Conservation (phyloP, 1,139 yeast species). For the Geotrichum fermentans region DNA sequence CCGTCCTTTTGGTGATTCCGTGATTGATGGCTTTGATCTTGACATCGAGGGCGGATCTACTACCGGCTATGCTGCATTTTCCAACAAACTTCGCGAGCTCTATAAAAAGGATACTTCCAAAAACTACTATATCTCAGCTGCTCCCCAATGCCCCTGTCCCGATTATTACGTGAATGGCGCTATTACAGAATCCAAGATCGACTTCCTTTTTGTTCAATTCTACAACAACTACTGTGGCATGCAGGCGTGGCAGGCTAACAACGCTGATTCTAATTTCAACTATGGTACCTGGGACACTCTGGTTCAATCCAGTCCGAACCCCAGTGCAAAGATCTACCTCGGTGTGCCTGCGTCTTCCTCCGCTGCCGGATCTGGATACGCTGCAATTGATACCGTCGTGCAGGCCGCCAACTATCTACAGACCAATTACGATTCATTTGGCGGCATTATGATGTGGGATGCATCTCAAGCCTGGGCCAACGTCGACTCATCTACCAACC, state of each 20-base stretch:
- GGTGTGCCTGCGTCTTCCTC: conserved; percentile 69
- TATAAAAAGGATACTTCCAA: conserved; percentile 43
- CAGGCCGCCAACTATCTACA: conserved; percentile 35
- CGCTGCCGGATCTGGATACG: conserved; percentile 70
- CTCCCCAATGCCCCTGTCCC: conserved; percentile 94
- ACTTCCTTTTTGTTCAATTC: conserved; percentile 87
- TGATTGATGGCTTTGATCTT: conserved; percentile 68
- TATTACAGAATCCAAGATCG: conserved; percentile 58
- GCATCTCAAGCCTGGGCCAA: conserved; percentile 76
- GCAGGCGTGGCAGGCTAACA: conserved; percentile 17
- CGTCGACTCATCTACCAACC: conserved; percentile 30
- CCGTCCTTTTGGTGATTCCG: conserved; percentile 75
- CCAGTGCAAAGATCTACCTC: conserved; percentile 53
- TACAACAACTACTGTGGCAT: conserved; percentile 81
- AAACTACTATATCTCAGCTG: conserved; percentile 76
- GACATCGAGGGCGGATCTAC: conserved; percentile 58
- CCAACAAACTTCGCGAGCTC: conserved; percentile 48
- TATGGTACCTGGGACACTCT: conserved; percentile 78
- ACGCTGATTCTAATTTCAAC: conserved; percentile 48
- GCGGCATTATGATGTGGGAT: conserved; percentile 90
- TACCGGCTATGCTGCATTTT: conserved; percentile 53
- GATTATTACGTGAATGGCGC: conserved; percentile 77
- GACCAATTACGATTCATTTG: conserved; percentile 48
- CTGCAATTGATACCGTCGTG: conserved; percentile 37
- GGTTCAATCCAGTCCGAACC: conserved; percentile 65